These are phyloP conservation scores for Byssothecium circinans DNA, from an alignment of 2,329 filamentous ascomycete genomes.

Conservation along the genomic window DNA sequence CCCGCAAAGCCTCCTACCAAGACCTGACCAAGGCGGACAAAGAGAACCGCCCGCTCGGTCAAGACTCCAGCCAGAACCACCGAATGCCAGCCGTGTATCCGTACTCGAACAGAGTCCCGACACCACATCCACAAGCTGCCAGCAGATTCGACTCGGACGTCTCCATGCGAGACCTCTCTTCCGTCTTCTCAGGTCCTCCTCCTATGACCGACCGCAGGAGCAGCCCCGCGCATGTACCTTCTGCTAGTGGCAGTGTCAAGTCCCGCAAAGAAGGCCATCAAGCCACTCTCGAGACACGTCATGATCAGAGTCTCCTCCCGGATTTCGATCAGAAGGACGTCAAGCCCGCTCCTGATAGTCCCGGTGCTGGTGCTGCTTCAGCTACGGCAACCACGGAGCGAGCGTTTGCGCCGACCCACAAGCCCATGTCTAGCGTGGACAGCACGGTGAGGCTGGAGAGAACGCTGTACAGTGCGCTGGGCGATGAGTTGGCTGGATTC, in stretches of 20 bases:
- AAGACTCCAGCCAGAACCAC: constrained; percentile 2
- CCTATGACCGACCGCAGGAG: constrained; percentile 11
- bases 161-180: constrained; percentile 24
- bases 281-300: constrained; percentile 12
- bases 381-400: too few relatives aligned
- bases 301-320: constrained; percentile 21
- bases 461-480: constrained; percentile 34
- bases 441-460: constrained; percentile 31
- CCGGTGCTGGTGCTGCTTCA: too few relatives aligned
- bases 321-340: neutral
- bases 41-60: constrained; percentile 17
- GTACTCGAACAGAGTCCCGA: constrained; percentile 17
- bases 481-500: constrained; percentile 32
- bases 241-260: constrained; percentile 16
- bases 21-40: constrained; percentile 22
- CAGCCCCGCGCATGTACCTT: constrained; percentile 21
- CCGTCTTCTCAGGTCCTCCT: constrained; percentile 18
- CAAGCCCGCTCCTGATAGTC: too few relatives aligned
- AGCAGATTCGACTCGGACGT: constrained; percentile 20
- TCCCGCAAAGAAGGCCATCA: constrained; percentile 28
- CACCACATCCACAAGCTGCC: constrained; percentile 21
- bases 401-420: constrained; percentile 24
- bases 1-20: constrained; percentile 27
- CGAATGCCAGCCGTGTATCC: constrained; percentile 14
- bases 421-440: constrained; percentile 31